Conservation (phyloP, 176 grass and related monocot genomes). For the Cymbopogon citratus region DNA sequence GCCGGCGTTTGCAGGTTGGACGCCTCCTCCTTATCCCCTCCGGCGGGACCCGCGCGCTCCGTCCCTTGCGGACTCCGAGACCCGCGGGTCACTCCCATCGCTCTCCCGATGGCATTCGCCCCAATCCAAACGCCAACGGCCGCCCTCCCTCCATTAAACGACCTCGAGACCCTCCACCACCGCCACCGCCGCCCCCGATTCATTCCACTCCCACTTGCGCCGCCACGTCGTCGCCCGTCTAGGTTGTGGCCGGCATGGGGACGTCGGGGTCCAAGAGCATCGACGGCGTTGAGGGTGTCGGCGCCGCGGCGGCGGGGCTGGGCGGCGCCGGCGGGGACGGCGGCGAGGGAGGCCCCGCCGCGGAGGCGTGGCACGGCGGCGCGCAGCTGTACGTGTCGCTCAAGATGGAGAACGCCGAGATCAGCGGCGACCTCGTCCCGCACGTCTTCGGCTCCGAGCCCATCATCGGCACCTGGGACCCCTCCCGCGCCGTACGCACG, state of each 20-base stretch:
- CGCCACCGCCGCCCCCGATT: neutral
- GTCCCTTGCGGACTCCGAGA: constrained; percentile 5
- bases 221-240: no score
- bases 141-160: constrained; percentile 9
- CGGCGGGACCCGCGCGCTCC: constrained; percentile 6
- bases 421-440: constrained; percentile 79
- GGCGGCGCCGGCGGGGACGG: constrained; percentile 6
- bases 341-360: constrained; percentile 11
- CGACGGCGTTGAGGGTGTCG: constrained; percentile 14
- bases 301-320: constrained; percentile 1
- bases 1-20: neutral
- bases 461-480: constrained; percentile 90
- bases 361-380: constrained; percentile 69
- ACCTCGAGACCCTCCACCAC: neutral
- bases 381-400: constrained; percentile 94
- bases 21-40: neutral
- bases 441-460: constrained; percentile 93
- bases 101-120: constrained; percentile 15
- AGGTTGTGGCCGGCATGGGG: constrained; percentile 23
- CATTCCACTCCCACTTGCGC: neutral
- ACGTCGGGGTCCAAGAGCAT: constrained; percentile 49
- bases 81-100: constrained; percentile 33
- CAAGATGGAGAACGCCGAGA: constrained; percentile 90
- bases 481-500: constrained; percentile 59
- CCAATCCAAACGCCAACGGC: constrained; percentile 22